A percentile compares a stretch with the other conserved stretches of the same genome.
phyloP scores from a whole-genome alignment of 73 alveolate species.

The Breviolum minutum region DNA sequence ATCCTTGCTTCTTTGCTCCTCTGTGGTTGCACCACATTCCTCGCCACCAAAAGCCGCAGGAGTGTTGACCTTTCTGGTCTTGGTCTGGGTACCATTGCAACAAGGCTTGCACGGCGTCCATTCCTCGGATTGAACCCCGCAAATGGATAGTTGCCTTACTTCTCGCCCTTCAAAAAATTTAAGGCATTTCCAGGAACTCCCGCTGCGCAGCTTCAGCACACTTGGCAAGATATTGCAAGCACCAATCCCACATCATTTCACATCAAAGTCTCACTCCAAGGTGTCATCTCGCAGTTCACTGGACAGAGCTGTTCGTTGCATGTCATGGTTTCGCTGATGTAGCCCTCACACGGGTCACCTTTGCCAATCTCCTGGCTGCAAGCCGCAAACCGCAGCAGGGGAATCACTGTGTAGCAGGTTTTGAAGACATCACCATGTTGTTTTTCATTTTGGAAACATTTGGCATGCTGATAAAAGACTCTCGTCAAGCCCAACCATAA shows the following conservation, averaged over 20 bases:
- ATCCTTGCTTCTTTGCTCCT: background rate
- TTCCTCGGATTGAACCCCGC: background rate
- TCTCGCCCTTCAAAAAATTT: background rate
- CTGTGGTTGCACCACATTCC: conserved; percentile 51
- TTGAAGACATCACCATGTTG: too few species aligned
- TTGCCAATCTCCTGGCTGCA: conserved; percentile 56
- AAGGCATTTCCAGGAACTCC: too few species aligned
- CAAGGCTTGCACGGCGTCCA: conserved; percentile 64
- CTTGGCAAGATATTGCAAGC: too few species aligned
- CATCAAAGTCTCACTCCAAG: conserved; percentile 43
- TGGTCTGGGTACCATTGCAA: conserved; percentile 83
- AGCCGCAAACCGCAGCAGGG: too few species aligned
- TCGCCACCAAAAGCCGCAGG: conserved; percentile 65
- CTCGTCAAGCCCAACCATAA: too few species aligned
- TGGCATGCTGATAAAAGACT: too few species aligned
- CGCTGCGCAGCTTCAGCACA: too few species aligned
- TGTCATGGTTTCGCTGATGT: conserved; percentile 71
- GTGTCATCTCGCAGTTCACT: conserved; percentile 70
- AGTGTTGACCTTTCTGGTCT: conserved; percentile 30
- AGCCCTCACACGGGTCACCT: conserved; percentile 65
- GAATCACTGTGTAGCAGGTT: too few species aligned
- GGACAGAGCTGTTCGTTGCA: conserved; percentile 75
- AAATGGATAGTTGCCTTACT: background rate
- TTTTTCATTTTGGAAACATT: too few species aligned
- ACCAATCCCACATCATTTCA: background rate